These are phyloP conservation scores for Schrenkiella parvula DNA, from an alignment of 345 rosid species.

Conservation along the genomic window DNA sequence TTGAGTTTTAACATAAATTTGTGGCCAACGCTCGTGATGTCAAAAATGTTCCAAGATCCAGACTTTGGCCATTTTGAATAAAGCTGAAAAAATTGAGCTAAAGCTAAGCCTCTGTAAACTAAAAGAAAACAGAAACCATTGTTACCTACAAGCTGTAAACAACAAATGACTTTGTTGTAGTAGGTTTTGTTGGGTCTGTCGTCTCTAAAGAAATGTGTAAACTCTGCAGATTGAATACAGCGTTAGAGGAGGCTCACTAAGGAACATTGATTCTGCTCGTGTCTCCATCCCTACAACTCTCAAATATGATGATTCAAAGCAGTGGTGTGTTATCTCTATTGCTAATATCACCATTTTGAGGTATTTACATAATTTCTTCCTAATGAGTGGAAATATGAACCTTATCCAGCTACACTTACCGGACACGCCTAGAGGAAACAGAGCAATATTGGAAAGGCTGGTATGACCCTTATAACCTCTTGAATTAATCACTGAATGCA, in stretches of 20 bases:
- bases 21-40: too few species aligned
- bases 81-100: too few species aligned
- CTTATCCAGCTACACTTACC: slow-evolving; percentile 60
- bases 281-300: slow-evolving; percentile 79
- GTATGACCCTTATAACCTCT: slow-evolving; percentile 37
- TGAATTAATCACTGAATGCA: not conserved
- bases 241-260: slow-evolving; percentile 75
- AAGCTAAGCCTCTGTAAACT: not conserved
- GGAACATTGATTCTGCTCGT: slow-evolving; percentile 93
- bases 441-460: slow-evolving; percentile 98
- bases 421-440: slow-evolving; percentile 70
- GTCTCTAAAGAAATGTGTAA: not conserved
- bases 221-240: slow-evolving; percentile 75
- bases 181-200: not conserved
- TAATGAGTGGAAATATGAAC: slow-evolving; percentile 16
- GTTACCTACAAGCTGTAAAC: not conserved
- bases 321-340: slow-evolving; percentile 50
- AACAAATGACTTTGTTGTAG: not conserved
- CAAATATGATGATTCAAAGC: slow-evolving; percentile 67
- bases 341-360: not conserved
- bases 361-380: slow-evolving; percentile 4
- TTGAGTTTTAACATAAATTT: too few species aligned
- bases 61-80: not conserved
- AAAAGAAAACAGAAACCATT: not conserved
- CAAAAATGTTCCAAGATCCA: too few species aligned